phyloP scores from a whole-genome alignment of 2,329 filamentous ascomycete species.

The Fusarium tuaranense region DNA sequence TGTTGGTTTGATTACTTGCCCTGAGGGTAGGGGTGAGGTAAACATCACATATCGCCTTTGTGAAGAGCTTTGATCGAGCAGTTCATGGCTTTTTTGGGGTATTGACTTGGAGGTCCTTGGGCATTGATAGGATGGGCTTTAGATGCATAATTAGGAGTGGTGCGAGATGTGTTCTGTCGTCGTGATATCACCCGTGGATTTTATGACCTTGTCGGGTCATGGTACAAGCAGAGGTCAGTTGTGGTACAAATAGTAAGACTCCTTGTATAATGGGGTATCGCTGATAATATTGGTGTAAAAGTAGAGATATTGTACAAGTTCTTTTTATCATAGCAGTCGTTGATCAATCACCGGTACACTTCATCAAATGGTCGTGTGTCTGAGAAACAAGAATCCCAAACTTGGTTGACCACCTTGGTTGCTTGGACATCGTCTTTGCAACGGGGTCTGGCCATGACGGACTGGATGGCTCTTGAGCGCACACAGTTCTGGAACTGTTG shows the following conservation, averaged over 20 bases:
- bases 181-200: not conserved
- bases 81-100: no score
- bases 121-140: not conserved
- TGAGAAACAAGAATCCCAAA: slow-evolving; percentile 97
- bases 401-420: slow-evolving; percentile 89
- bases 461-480: slow-evolving; percentile 80
- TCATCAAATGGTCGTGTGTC: slow-evolving; percentile 98
- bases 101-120: no score
- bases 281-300: slow-evolving; percentile 37
- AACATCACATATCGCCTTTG: no score
- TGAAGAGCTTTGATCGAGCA: no score
- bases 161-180: not conserved
- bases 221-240: not conserved
- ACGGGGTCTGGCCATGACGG: slow-evolving; percentile 80
- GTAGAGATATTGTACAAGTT: slow-evolving; percentile 42
- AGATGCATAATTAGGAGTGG: not conserved
- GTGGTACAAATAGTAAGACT: not conserved
- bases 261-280: slow-evolving; percentile 38
- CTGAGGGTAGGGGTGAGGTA: no score
- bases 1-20: no score
- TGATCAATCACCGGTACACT: slow-evolving; percentile 79
- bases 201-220: not conserved
- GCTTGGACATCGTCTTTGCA: slow-evolving; percentile 91
- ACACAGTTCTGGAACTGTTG: slow-evolving; percentile 97
- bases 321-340: slow-evolving; percentile 4